phyloP scores from a whole-genome alignment of 1,139 yeast species.

The Pichia sp. region DNA sequence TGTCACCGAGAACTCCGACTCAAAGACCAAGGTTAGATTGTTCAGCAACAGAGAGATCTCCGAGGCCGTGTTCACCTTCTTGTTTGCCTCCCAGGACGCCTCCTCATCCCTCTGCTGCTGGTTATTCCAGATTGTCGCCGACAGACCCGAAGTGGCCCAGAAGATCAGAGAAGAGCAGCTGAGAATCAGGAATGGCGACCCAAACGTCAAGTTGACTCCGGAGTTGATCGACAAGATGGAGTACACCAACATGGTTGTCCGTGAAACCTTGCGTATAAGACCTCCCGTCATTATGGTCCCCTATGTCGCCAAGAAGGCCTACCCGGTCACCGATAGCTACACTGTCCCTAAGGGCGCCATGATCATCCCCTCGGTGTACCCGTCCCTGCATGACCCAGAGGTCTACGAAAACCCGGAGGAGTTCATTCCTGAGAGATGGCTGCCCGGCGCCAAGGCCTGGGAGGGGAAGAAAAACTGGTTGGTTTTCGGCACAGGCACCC shows the following conservation, averaged over 20 bases:
- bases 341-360: slow-evolving; percentile 95
- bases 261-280: slow-evolving; percentile 87
- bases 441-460: slow-evolving; percentile 55
- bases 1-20: slow-evolving; percentile 36
- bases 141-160: slow-evolving; percentile 81
- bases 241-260: slow-evolving; percentile 85
- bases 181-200: slow-evolving; percentile 73
- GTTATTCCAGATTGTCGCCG: slow-evolving; percentile 94
- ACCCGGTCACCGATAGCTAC: slow-evolving; percentile 77
- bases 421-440: slow-evolving; percentile 96
- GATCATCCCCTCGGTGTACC: slow-evolving; percentile 93
- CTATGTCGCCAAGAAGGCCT: slow-evolving; percentile 79
- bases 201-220: slow-evolving; percentile 53
- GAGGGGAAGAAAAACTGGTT: slow-evolving; percentile 83
- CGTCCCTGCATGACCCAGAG: slow-evolving; percentile 95
- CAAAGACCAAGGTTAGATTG: slow-evolving; percentile 64
- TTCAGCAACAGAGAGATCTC: slow-evolving; percentile 89
- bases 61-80: slow-evolving; percentile 91
- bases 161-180: slow-evolving; percentile 91
- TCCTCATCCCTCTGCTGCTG: slow-evolving; percentile 97
- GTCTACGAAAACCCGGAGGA: slow-evolving; percentile 91
- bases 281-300: slow-evolving; percentile 99
- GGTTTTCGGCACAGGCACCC: slow-evolving; percentile 96
- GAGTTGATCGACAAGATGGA: slow-evolving; percentile 80
- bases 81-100: slow-evolving; percentile 97